A percentile compares a stretch with the other conserved stretches of the same genome.
Conservation (phyloP, 139 green algal genomes). For the Pycnococcus provasolii region DNA sequence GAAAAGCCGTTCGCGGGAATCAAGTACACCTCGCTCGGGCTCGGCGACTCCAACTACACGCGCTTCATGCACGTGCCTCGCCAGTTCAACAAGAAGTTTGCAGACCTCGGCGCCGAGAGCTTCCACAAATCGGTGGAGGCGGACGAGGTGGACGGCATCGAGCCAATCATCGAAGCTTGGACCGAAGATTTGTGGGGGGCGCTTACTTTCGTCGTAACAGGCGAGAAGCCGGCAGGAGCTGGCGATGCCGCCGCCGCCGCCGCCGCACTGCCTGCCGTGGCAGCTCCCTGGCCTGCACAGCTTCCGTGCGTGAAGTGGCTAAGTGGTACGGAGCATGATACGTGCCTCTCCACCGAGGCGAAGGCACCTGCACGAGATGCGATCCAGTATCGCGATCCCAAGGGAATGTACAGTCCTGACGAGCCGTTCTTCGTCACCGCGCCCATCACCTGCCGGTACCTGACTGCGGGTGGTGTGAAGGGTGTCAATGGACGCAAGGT, state of each 20-base stretch:
- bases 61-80: constrained; percentile 75
- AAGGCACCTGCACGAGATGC: too few relatives aligned
- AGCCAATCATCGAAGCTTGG: constrained; percentile 66
- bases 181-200: constrained; percentile 54
- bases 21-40: constrained; percentile 67
- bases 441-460: constrained; percentile 3
- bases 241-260: constrained; percentile 9
- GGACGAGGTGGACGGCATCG: constrained; percentile 87
- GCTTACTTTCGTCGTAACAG: constrained; percentile 28
- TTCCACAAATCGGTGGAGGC: constrained; percentile 68
- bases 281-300: not conserved
- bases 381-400: too few relatives aligned
- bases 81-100: constrained; percentile 46
- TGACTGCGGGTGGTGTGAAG: constrained; percentile 28
- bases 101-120: constrained; percentile 58
- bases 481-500: constrained; percentile 34
- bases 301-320: not conserved
- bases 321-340: too few relatives aligned
- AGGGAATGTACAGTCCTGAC: too few relatives aligned
- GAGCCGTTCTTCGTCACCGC: not conserved
- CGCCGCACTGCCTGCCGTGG: constrained; percentile 24
- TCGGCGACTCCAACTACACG: constrained; percentile 97
- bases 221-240: not conserved
- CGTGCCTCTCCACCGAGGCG: too few relatives aligned
- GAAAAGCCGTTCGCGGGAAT: constrained; percentile 34